Conservation (phyloP, 306 rosid genomes). For the Acacia crassicarpa region DNA sequence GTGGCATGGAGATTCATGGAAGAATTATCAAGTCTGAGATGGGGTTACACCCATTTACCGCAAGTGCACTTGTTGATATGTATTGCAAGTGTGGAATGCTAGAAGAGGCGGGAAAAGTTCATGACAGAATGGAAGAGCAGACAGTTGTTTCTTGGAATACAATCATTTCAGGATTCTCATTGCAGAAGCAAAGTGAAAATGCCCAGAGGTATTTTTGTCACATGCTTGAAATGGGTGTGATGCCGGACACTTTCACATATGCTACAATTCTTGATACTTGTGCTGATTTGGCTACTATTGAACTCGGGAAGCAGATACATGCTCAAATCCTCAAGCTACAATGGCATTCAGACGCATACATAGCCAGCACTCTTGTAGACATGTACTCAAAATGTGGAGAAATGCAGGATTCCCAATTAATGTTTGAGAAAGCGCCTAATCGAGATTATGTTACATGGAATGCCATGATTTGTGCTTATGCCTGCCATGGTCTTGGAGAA, state of each 20-base stretch:
- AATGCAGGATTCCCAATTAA: constrained; percentile 67
- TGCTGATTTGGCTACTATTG: constrained; percentile 81
- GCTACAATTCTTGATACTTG: constrained; percentile 69
- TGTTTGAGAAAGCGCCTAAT: constrained; percentile 74
- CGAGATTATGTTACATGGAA: constrained; percentile 87
- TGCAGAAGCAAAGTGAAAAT: too few species aligned
- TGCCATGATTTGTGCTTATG: constrained; percentile 87
- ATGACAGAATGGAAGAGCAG: too few species aligned
- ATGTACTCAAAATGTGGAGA: constrained; percentile 91
- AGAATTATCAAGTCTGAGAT: too few species aligned
- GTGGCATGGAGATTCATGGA: too few species aligned
- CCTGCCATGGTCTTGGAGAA: constrained; percentile 77
- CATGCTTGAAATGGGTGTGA: too few species aligned
- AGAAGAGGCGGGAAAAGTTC: too few species aligned
- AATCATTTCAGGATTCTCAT: too few species aligned
- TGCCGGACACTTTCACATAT: too few species aligned
- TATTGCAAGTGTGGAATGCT: constrained; percentile 78
- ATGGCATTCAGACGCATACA: constrained; percentile 66
- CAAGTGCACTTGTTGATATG: constrained; percentile 62
- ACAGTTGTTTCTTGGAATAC: too few species aligned
- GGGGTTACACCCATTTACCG: too few species aligned
- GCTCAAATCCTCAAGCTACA: constrained; percentile 72
- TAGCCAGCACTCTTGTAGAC: constrained; percentile 82
- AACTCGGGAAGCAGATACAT: constrained; percentile 89
- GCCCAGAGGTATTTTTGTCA: too few species aligned